phyloP scores from a whole-genome alignment of 2,329 filamentous ascomycete genomes.

The Didymella pinodella region DNA sequence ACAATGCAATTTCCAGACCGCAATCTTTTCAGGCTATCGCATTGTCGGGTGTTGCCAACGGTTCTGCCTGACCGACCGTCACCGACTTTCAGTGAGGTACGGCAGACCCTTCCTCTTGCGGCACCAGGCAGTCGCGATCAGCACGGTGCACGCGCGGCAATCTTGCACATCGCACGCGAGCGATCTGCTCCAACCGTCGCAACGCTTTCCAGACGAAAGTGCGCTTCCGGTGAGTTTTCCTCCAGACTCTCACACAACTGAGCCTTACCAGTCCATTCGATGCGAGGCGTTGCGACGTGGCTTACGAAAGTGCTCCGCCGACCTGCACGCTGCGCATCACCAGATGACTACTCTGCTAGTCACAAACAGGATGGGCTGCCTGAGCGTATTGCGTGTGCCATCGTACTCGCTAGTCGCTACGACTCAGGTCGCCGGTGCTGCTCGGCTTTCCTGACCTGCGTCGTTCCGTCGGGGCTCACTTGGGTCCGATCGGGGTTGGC shows the following conservation, averaged over 20 bases:
- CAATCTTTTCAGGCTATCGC: slow-evolving; percentile 13
- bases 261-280: slow-evolving; percentile 16
- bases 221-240: slow-evolving; percentile 25
- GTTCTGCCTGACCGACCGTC: slow-evolving; percentile 20
- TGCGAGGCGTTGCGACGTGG: slow-evolving; percentile 21
- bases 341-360: slow-evolving; percentile 11
- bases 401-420: slow-evolving; percentile 21
- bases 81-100: slow-evolving; percentile 20
- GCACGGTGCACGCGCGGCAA: slow-evolving; percentile 13
- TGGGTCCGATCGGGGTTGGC: slow-evolving; percentile 15
- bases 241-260: slow-evolving; percentile 6
- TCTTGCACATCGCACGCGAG: slow-evolving; percentile 15
- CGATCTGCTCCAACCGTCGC: slow-evolving; percentile 26
- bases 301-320: slow-evolving; percentile 19
- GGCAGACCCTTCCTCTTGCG: slow-evolving; percentile 17
- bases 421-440: slow-evolving; percentile 15
- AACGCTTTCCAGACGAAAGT: slow-evolving; percentile 24
- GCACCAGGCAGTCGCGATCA: slow-evolving; percentile 17
- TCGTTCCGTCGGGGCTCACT: slow-evolving; percentile 19
- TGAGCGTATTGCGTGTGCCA: slow-evolving; percentile 18
- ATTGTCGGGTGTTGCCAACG: slow-evolving; percentile 10
- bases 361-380: slow-evolving; percentile 8
- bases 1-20: background rate
- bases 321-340: slow-evolving; percentile 19
- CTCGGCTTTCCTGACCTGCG: slow-evolving; percentile 14